Base-by-base conservation (phyloP, 495 filamentous ascomycete species). In the Chlorociboria aeruginascens region DNA sequence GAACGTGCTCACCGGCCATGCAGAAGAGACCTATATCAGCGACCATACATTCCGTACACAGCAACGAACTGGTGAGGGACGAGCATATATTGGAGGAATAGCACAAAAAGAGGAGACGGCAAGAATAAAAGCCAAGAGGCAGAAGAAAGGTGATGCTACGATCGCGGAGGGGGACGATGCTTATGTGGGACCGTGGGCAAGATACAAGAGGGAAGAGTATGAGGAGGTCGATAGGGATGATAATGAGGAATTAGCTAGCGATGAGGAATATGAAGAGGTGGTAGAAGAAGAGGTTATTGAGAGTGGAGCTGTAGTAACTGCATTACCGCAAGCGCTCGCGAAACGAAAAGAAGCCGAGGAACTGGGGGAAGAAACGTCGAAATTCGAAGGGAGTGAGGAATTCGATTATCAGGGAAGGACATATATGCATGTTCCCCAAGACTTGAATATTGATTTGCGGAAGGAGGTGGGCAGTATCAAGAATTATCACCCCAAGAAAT, bases 341-440 rank as follows among this genome's bases (percentile, higher is more conserved):
- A 69, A 71, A 49, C 61, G 77, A 55, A 71, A 73, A 50, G 68
- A 79, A 59, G 74, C 70, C 2, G 75, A 79, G 58, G 76, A 78
- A 52, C 66, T 68, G 40, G 78, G 78, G 41, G 74, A 72, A 32
- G 90, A 97, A 65, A 89, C 82, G 39, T 86, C 80, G n/a, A 78
- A 82, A 43, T 99, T 95, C 68, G 81, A 94, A 48, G 93, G 89
- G 38, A 67, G 70, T n/a, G 71, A 82, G 56, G 65, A 85, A 62
- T 81, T 80, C 70, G 93, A 97, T 63, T 97, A 97, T 65, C 79
- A 86, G 57, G 92, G 92, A 31, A 70, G 92, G 52, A 94, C 89
- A 16, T 89, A 88, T 60, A 88, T 92, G 85, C 93, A 97, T 66
- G 77, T 97, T 4, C 92, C 92, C n/a, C 87, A 88, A 63, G 92